A percentile compares a stretch with the other conserved stretches of the same genome.
Conservation (phyloP, 2,329 filamentous ascomycete species). For the Pseudocercospora cruenta region DNA sequence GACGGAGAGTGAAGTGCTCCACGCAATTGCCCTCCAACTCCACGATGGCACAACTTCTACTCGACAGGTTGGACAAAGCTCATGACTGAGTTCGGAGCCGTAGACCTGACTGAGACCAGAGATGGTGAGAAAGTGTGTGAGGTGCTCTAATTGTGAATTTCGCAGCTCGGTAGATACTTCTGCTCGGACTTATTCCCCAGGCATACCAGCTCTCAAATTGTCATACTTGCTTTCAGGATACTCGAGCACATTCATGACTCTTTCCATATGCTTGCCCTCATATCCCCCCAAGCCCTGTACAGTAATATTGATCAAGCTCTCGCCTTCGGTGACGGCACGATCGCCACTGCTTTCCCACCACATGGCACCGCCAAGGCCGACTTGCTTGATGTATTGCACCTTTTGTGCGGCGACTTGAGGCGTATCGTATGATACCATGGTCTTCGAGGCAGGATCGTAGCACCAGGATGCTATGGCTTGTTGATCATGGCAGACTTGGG, state of each 20-base stretch:
- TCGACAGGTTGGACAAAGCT: not conserved
- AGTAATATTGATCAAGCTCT: slow-evolving; percentile 64
- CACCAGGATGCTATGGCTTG: slow-evolving; percentile 74
- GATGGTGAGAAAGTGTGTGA: not conserved
- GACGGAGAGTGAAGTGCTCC: not conserved
- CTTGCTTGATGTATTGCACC: slow-evolving; percentile 68
- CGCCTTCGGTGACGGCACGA: slow-evolving; percentile 53
- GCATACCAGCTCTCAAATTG: slow-evolving; percentile 53
- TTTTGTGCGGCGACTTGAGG: slow-evolving; percentile 69
- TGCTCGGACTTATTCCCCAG: slow-evolving; percentile 32
- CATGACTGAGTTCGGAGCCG: not conserved
- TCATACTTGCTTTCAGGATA: slow-evolving; percentile 60
- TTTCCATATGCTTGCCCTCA: slow-evolving; percentile 49
- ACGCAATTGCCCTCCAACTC: too few relatives aligned
- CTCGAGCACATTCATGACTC: slow-evolving; percentile 50
- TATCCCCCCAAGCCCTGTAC: slow-evolving; percentile 46
- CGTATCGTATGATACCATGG: slow-evolving; percentile 78
- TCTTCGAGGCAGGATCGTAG: slow-evolving; percentile 65
- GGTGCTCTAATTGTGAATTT: not conserved
- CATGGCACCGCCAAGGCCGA: slow-evolving; percentile 84
- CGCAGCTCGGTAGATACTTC: not conserved
- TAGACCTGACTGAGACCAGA: not conserved
- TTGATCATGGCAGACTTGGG: slow-evolving; percentile 66
- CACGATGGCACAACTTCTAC: not conserved
- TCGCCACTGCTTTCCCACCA: slow-evolving; percentile 93